Base-by-base conservation (phyloP, 768 basidiomycete genomes). In the Amyloporia xantha region DNA sequence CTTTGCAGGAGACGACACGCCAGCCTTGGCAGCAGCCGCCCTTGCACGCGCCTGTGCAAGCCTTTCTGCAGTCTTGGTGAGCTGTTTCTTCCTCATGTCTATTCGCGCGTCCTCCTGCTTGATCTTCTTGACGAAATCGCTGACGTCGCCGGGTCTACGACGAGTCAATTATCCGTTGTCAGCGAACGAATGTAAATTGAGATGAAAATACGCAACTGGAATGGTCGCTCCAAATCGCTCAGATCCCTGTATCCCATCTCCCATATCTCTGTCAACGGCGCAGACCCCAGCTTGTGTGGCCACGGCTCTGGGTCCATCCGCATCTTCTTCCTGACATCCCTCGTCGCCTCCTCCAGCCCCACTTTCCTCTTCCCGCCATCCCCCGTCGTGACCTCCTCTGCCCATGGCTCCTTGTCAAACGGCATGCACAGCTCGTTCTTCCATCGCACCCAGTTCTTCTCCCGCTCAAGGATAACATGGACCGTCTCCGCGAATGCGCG, bases 361-460 rank as follows among this genome's bases (percentile, higher is more conserved):
- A 78, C 70, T 45, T 71, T 75, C 57, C 66, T 63, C 71, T 54
- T 64, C 51, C 50, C 50, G 7, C 56, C 56, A 24, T 58, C 56
- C 38, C 49, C 54, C 5, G 56, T 77, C 44, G 74, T 68, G 25
- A 80, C 53, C 43, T 76, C 72, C 37, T 66, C 63, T 10, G 66
- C 68, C 77, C 83, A 80, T 4, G 85, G 73, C 33, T 81, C 81
- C 56, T 82, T 82, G 61, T 90, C 87, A 59, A 93, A 92, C 2
- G 84, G 78, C 13, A 78, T 69, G 61, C 91, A 93, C 2, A 85
- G 65, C 36, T 87, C 82, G 54, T 86, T 87, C 69, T 93, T 93
- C 91, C 90, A 93, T 54, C 77, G 79, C 3, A 90, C 80, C 91
- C 91, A 94, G 59, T 91, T 92, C 62, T 80, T 83, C 67, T 94